Evolutionary conservation across 345 rosid species (phyloP), one percentile per base, ranked within the genome.

Genomic region (Salix viminalis): DNA sequence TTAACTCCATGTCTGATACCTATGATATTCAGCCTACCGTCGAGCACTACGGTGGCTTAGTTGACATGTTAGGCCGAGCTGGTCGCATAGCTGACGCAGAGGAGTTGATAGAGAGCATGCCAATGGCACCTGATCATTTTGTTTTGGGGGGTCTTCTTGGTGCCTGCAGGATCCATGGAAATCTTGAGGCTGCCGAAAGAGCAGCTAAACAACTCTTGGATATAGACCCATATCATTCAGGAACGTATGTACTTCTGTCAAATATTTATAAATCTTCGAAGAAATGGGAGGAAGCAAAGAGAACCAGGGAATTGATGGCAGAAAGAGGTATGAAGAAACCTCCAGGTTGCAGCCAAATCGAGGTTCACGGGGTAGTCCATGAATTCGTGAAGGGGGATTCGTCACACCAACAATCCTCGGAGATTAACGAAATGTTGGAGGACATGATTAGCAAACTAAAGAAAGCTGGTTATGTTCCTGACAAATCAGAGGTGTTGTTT

Each of bases 331-430:
- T 70, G 42, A 52, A 68, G 66, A 68, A 75, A 34, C 52, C 77
- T 39, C 75, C 77, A 8, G 83, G 80, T 28, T 77, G 81, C 80
- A 76, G 83, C 58, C 50, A 32, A 26, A 79, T 83, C 32, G 83
- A 83, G 65, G 70, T 73, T 48, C 67, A 82, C 34, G 84, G 84
- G 52, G 58, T 18, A 11, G 71, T 77, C 19, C 76, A 71, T 66
- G 76, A 82, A 58, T 77, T 81, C 36, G 67, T 62, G 7, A 74
- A 48, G 70, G 82, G 78, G 26, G 82, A 74, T 24, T 62, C 71
- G 19, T 80, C 65, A 21, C 79, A 71, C 54, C 73, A 54, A 1
- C 62, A 70, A 52, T 80, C 76, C 54, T 44, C 24, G 8, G 66
- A 76, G 37, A 72, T 80, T 13, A 24, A 72, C 34, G 36, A 67